Evolutionary conservation across 345 rosid species (phyloP), one percentile per base, ranked within the genome.

Genomic region (Aquilaria sinensis): DNA sequence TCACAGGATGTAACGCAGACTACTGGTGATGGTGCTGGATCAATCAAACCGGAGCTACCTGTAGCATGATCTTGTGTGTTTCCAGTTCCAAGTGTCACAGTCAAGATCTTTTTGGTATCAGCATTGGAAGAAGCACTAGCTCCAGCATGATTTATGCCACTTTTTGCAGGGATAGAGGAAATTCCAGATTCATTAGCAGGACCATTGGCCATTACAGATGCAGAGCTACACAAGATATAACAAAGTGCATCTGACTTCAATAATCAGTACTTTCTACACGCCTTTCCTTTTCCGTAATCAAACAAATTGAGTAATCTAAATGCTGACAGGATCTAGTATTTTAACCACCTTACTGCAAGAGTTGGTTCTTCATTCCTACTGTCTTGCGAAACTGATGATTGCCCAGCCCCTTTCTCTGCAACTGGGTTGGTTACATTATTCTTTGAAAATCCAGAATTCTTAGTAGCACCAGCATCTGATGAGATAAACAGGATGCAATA

Each of bases 391-490:
- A 74, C 58, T 62, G 81, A 60, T 29, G 82, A 80, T 57, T 77
- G 75, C 59, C 68, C 79, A 46, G 62, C 72, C 69, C 69, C 76
- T 72, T 85, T 84, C 69, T 85, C 88, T 31, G 74, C 63, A 64
- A 72, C 76, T 69, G 83, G 86, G 70, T 71, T 80, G 50, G 64
- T 76, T 79, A 75, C 89, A 70, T 54, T 73, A 66, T 86, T 82
- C 74, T 70, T 79, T 62, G 75, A 83, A 65, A 77, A 31, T 60
- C 55, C 75, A 54, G 77, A 78, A 65, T 68, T 75, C 81, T 74
- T 87, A 64, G 85, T 74, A 64, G 77, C 81, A 57, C 81, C 80
- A 72, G 74, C 80, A 81, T 87, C 98, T 92, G 81, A 72, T 60
- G 59, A 75, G 71, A 70, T 60, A 71, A 53, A 71, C 61, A 73